phyloP scores from a whole-genome alignment of 345 rosid genomes.

The Gossypium australe region DNA sequence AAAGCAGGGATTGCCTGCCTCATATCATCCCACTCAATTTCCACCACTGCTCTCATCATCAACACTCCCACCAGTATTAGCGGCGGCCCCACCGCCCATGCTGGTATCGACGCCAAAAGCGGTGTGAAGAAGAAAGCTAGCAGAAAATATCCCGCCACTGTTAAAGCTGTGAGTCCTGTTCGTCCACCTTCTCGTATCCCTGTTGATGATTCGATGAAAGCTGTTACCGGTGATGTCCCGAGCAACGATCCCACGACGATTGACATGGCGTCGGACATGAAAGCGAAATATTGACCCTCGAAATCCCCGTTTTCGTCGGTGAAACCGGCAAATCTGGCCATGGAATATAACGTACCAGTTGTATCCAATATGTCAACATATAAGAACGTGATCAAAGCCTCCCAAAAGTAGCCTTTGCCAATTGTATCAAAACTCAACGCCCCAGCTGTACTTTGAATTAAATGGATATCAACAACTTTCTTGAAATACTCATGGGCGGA shows the following conservation, averaged over 20 bases:
- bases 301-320: constrained; percentile 55
- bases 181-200: constrained; percentile 88
- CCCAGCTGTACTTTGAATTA: constrained; percentile 63
- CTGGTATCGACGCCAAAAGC: constrained; percentile 73
- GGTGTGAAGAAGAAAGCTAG: constrained; percentile 84
- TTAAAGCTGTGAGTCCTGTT: constrained; percentile 80
- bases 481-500: constrained; percentile 67
- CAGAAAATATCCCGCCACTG: constrained; percentile 73
- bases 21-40: constrained; percentile 93
- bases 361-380: constrained; percentile 89
- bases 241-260: constrained; percentile 77
- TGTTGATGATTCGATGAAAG: constrained; percentile 77
- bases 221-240: constrained; percentile 88
- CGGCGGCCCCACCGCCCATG: constrained; percentile 99
- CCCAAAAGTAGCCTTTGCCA: constrained; percentile 71
- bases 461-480: constrained; percentile 73
- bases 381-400: constrained; percentile 71
- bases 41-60: constrained; percentile 94
- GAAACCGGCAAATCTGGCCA: constrained; percentile 89
- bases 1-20: constrained; percentile 87
- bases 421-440: constrained; percentile 64
- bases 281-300: constrained; percentile 85
- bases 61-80: constrained; percentile 80
- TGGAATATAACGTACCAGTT: constrained; percentile 81
- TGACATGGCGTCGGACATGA: constrained; percentile 89